phyloP scores from a whole-genome alignment of 306 rosid species.

The Corylus americana region DNA sequence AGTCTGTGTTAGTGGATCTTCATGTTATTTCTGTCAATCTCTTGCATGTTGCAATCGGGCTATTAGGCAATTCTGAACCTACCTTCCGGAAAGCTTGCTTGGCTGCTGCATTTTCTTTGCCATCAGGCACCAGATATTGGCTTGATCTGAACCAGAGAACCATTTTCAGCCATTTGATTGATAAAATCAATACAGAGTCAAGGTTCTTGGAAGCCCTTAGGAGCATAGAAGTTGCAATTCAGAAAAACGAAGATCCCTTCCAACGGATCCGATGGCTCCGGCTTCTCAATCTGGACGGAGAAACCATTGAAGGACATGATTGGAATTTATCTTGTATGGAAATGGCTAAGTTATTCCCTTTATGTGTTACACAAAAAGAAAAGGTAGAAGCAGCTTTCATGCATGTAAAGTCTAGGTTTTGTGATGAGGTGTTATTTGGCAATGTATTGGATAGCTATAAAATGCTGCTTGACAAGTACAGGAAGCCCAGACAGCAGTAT shows the following conservation, averaged over 20 bases:
- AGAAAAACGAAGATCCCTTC: constrained; percentile 66
- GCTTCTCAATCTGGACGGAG: constrained; percentile 40
- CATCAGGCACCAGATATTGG: constrained; percentile 37
- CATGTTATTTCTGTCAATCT: constrained; percentile 41
- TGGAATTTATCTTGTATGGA: constrained; percentile 36
- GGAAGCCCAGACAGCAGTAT: constrained; percentile 67
- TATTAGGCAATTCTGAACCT: constrained; percentile 52
- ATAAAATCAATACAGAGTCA: constrained; percentile 48
- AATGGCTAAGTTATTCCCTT: constrained; percentile 32
- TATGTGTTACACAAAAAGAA: constrained; percentile 42
- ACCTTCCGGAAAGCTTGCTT: constrained; percentile 76
- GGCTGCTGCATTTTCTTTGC: constrained; percentile 48
- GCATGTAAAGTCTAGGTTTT: constrained; percentile 62
- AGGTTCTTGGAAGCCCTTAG: constrained; percentile 53
- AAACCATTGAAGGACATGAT: constrained; percentile 28
- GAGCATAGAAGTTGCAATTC: constrained; percentile 48
- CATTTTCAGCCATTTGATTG: constrained; percentile 46
- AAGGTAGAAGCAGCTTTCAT: constrained; percentile 53
- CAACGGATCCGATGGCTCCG: constrained; percentile 63
- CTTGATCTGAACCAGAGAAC: constrained; percentile 47
- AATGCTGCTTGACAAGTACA: constrained; percentile 61
- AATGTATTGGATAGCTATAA: constrained; percentile 51
- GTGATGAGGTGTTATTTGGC: constrained; percentile 55
- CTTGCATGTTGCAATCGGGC: constrained; percentile 68
- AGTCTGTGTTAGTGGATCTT: constrained; percentile 36